Conservation (phyloP, 257 asterid genomes). For the Nicotiana obtusifolia region DNA sequence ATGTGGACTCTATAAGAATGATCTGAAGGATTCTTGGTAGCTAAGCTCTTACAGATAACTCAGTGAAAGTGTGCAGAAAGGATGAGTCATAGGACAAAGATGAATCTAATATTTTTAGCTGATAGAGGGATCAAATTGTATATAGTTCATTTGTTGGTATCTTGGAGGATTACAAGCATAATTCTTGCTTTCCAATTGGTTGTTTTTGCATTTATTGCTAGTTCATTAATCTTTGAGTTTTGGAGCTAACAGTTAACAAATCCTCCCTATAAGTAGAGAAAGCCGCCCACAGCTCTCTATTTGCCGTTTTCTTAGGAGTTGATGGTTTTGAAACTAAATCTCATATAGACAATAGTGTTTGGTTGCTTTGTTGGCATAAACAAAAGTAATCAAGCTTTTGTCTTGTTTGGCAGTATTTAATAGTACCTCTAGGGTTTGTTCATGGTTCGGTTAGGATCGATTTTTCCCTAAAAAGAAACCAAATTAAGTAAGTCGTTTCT, state of each 20-base stretch:
- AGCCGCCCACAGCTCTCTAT: neutral
- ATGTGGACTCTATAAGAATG: conserved; percentile 43
- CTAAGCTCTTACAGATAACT: neutral
- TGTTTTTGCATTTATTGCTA: neutral
- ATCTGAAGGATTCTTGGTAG: conserved; percentile 16
- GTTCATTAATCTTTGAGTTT: neutral
- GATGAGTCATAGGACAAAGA: neutral
- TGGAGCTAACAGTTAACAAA: neutral
- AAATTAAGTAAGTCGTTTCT: too few species aligned
- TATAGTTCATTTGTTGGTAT: neutral
- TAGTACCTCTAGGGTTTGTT: too few species aligned
- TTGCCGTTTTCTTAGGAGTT: neutral
- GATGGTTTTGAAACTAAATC: neutral
- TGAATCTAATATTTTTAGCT: neutral
- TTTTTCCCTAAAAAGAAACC: too few species aligned
- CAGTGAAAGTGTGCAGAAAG: neutral
- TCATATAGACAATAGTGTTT: neutral
- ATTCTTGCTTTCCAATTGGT: neutral
- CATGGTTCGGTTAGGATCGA: too few species aligned
- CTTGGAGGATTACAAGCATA: neutral
- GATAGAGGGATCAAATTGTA: neutral
- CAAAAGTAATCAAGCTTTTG: neutral
- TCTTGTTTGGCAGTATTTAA: neutral
- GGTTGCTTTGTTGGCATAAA: neutral
- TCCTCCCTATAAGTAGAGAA: neutral